Conservation (phyloP, 768 basidiomycete species). For the Pholiota molesta region DNA sequence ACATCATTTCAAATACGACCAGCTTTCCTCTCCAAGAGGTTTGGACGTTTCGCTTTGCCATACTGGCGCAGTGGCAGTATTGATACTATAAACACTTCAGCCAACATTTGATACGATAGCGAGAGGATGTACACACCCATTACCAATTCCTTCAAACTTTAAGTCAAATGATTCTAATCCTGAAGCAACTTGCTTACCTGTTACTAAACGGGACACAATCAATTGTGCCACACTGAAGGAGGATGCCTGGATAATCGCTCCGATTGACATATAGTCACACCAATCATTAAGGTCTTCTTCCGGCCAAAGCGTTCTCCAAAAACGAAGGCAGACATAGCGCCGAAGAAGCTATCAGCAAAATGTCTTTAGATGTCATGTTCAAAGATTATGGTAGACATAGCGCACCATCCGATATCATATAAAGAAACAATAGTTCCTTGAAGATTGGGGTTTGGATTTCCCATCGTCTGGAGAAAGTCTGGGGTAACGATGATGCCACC, state of each 20-base stretch:
- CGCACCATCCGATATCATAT: slow-evolving; percentile 54
- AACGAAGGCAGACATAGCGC: slow-evolving; percentile 46
- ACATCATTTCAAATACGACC: slow-evolving; percentile 55
- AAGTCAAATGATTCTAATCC: not conserved
- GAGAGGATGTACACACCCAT: slow-evolving; percentile 33
- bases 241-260: slow-evolving; percentile 52
- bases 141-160: slow-evolving; percentile 41
- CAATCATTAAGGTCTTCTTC: slow-evolving; percentile 51
- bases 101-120: not conserved
- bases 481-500: slow-evolving; percentile 54
- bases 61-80: slow-evolving; percentile 53
- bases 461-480: slow-evolving; percentile 49
- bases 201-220: slow-evolving; percentile 51
- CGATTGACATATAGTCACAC: slow-evolving; percentile 53
- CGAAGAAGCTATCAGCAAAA: slow-evolving; percentile 38
- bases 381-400: not conserved
- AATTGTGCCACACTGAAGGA: slow-evolving; percentile 48
- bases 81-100: slow-evolving; percentile 31
- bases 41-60: slow-evolving; percentile 58
- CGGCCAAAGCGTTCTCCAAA: slow-evolving; percentile 47
- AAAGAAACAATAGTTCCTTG: slow-evolving; percentile 53
- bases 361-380: not conserved
- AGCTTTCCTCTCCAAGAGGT: slow-evolving; percentile 50
- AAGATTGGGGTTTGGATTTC: slow-evolving; percentile 44
- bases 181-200: slow-evolving; percentile 32